Base-by-base conservation (phyloP, 371 early-diverging fungal genomes). In the Mortierella polycephala region DNA sequence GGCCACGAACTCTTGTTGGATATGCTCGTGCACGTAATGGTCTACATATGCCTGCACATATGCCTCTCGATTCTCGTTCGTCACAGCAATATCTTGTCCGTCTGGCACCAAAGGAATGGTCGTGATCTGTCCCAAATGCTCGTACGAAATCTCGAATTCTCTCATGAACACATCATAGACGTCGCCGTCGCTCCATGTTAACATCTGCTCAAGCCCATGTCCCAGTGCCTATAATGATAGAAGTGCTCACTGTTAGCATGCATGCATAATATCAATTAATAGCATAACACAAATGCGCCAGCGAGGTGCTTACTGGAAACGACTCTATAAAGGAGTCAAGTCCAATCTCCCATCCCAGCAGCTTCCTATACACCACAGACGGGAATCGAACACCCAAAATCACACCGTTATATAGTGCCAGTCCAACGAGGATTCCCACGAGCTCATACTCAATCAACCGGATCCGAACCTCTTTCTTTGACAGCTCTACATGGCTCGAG, bases 401-500 rank as follows among this genome's bases (percentile, higher is more conserved):
- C 47, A 91, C 94, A 30, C 92, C 91, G 77, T 99, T 96, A 71
- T 96, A 96, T 16, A 99, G 90, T 7, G 97, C 96, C 58, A 98
- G 76, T 0, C 98, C 99, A 16, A 98, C 86, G 4, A 98, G 60
- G 21, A 84, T 88, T 1, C 98, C 98, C 5, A 95, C 91, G 39
- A 97, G 88, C 59, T 92, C 91, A 67, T 92, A 96, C 83, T 96
- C 95, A 52, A 91, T 83, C 40, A 88, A 74, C 18, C 85, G 80
- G 23, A 64, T 84, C 86, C 52, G 90, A 0, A 20, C 41, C 41
- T 79, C 79, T 23, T 59, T 57, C 11, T 52, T 55, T 2, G 73
- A 62, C 54, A 62, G 50, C 18, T 69, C 69, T 7, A 79, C 56
- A 5, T 60, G 64, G 54, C 67, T 58, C 13, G 72, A 79, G 13